Evolutionary conservation across 192 early-diverging fungal genomes (phyloP), one percentile per base, ranked within the genome.

Genomic region (Podila horticola): DNA sequence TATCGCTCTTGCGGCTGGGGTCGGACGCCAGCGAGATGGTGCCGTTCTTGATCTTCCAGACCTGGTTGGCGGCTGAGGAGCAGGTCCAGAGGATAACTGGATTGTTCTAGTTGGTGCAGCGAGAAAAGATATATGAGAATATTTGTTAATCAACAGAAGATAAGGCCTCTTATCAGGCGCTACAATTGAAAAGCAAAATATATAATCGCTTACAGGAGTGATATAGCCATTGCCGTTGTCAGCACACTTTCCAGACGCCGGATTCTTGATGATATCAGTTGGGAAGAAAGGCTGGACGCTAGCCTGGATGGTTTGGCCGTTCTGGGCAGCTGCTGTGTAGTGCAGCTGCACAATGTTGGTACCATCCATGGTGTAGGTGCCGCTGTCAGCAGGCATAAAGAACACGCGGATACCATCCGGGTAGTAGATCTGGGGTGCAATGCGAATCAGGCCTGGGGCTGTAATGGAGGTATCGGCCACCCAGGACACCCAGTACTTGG

Each of bases 321-420:
- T 72, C 57, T 69, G n/a, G 4, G 71, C 71, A 4, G 67, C 60
- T 45, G 26, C 9, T 10, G 77, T 66, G 34, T 73, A 73, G 2
- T 68, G 58, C 31, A 81, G 24, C 67, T 69, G 62, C 4, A 81
- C 71, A 5, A 62, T 73, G 36, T 81, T 81, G 45, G 65, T 69
- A 29, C 58, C 58, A 4, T 69, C 71, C 67, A 81, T 73, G 4
- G 77, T 81, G 22, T 81, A 61, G 1, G 77, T 69, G 10, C 70
- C 77, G 2, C 71, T 30, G 4, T 61, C 66, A 55, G 57, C 71
- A 38, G 84, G 84, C 15, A 61, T 57, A 34, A 79, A 67, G 26
- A 82, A 72, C 4, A 85, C 84, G 26, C 72, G 71, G 64, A 82
- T 74, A 17, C 84, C 84, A 49, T 85, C 75, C 15, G 79, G 79